phyloP scores from a whole-genome alignment of 1,139 yeast species.

The Blastobotrys buckinghamii region DNA sequence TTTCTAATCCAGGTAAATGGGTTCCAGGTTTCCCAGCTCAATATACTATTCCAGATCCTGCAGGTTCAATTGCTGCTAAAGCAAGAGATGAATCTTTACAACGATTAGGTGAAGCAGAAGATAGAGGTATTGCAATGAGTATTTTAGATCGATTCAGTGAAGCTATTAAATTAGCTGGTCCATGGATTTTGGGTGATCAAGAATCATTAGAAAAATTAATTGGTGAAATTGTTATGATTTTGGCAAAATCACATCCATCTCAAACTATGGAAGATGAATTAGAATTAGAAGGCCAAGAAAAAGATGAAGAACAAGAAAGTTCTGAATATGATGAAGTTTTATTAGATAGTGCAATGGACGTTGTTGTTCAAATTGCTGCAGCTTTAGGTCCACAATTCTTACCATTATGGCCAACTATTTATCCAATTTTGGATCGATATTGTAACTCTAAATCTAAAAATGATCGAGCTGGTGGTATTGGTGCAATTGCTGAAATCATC shows the following conservation, averaged over 20 bases:
- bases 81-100: conserved; percentile 63
- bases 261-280: conserved; percentile 58
- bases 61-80: conserved; percentile 55
- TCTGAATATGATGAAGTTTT: conserved; percentile 86
- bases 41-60: conserved; percentile 29
- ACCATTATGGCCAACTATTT: conserved; percentile 67
- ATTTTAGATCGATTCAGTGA: conserved; percentile 72
- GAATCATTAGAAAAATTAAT: conserved; percentile 60
- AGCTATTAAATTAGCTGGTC: conserved; percentile 65
- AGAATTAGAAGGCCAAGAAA: conserved; percentile 46
- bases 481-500: conserved; percentile 86
- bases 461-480: conserved; percentile 80
- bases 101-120: conserved; percentile 71
- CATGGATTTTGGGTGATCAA: conserved; percentile 58
- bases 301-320: conserved; percentile 53
- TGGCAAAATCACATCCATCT: conserved; percentile 77
- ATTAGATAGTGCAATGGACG: conserved; percentile 82
- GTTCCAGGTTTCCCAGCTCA: conserved; percentile 67
- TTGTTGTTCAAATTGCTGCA: conserved; percentile 66
- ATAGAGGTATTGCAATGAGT: conserved; percentile 69
- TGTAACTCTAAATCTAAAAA: conserved; percentile 59
- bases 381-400: conserved; percentile 72
- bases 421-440: conserved; percentile 56
- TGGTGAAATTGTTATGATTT: conserved; percentile 59
- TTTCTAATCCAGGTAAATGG: conserved; percentile 40